Base-by-base conservation (phyloP, 2,329 filamentous ascomycete species). In the Nemania sp. region DNA sequence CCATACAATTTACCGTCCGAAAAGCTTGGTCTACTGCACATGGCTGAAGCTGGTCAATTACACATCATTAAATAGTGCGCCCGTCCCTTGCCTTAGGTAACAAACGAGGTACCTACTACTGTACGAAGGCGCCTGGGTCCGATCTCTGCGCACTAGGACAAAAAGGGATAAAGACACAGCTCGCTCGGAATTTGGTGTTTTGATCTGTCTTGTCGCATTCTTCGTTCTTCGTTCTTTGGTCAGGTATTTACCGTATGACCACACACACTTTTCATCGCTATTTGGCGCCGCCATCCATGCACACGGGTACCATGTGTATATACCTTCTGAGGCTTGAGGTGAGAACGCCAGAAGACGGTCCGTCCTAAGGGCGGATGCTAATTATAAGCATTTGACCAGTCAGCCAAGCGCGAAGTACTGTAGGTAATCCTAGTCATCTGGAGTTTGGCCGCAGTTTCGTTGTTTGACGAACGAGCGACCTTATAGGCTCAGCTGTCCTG, bases 401-500 rank as follows among this genome's bases (percentile, higher is more conserved):
- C 24, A 27, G 47, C 35, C 49, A 61, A 35, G 47, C 49, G 4
- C 18, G 62, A 58, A 47, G 6, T 29, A 52, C 32, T 38, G 61
- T 49, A 56, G 55, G 27, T 51, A 61, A 74, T 74, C 71, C 73
- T 67, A 69, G 73, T 66, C 70, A 69, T 70, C 70, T 73, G 74
- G 74, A 75, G 73, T 74, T 74, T 76, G 72, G 73, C 69, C 74
- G 72, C 70, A 67, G 71, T 74, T 74, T 74, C 62, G 71, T 74
- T 76, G 68, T 73, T 73, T 70, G 54, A 73, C 63, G 62, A 47
- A 67, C 60, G 67, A 62, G 63, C 66, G 60, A 70, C 60, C 70
- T 73, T 68, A 76, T 76, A 75, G 73, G 74, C 66, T 73, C 68
- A 71, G 68, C 73, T 69, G 55, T 71, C 61, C 67, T 71, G 66